Percentiles rank a stretch among this genome's conserved stretches.
These are phyloP conservation scores for Shiraia sp. DNA, from an alignment of 2,329 filamentous ascomycete species.

Conservation along the genomic window DNA sequence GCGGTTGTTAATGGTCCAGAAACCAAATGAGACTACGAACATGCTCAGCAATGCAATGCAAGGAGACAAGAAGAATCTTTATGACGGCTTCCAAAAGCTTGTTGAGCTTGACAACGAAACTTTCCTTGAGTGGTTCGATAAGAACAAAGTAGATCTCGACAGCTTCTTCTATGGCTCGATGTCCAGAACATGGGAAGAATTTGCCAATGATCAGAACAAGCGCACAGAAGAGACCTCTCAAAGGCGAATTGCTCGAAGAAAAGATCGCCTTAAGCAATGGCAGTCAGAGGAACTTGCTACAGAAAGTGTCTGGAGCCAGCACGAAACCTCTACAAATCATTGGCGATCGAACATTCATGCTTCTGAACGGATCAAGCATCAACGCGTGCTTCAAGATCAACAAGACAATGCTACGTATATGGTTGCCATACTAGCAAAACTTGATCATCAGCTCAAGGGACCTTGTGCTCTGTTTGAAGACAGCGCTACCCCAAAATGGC, in stretches of 20 bases:
- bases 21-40: constrained; percentile 76
- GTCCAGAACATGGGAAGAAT: constrained; percentile 84
- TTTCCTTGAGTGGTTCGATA: constrained; percentile 86
- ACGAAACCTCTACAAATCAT: constrained; percentile 82
- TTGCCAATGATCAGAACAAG: constrained; percentile 79
- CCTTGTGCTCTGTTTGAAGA: constrained; percentile 81
- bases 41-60: constrained; percentile 74
- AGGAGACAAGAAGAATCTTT: constrained; percentile 71
- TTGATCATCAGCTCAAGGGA: constrained; percentile 76
- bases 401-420: constrained; percentile 86
- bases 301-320: constrained; percentile 75
- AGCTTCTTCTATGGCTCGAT: constrained; percentile 79
- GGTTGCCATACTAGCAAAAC: constrained; percentile 72
- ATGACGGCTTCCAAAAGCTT: constrained; percentile 78
- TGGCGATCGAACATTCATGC: constrained; percentile 97
- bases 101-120: constrained; percentile 87
- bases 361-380: constrained; percentile 89
- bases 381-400: constrained; percentile 86
- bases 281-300: constrained; percentile 67
- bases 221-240: constrained; percentile 77
- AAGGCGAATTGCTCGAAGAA: constrained; percentile 71
- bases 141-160: constrained; percentile 78
- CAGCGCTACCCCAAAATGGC: constrained; percentile 72
- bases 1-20: constrained; percentile 92
- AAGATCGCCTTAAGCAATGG: constrained; percentile 83